Base-by-base conservation (phyloP, 2,329 filamentous ascomycete species). In the Fusarium sp. region DNA sequence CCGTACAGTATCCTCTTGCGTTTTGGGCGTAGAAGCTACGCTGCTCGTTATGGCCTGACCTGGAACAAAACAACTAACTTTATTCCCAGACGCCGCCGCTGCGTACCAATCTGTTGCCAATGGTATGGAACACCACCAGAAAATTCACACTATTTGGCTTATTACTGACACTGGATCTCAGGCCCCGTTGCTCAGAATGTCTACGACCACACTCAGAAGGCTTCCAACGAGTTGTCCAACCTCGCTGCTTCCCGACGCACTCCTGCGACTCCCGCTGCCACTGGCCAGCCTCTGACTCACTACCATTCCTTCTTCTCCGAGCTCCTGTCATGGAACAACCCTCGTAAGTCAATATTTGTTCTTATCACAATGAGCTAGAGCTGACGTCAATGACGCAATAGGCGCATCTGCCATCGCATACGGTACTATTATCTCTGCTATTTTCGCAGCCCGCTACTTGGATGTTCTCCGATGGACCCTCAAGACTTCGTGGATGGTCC, bases 241-340 rank as follows among this genome's bases (percentile, higher is more conserved):
- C 83, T 89, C 49, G 87, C 87, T 74, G 84, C 84, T 66, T 78
- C 87, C 71, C 87, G 87, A 76, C 83, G 83, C 76, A 86, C 86
- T 51, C 88, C 87, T 57, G 70, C 80, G 53, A 81, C 82, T 61
- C 82, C 83, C 34, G 83, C 88, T 74, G 87, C 86, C 66, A 89
- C 87, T 48, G 88, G 87, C 74, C 88, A 90, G 79, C 86, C 86
- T 53, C 80, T 91, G 76, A 91, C 88, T 63, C 88, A 90, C 80
- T 92, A 91, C 78, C 89, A 92, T 82, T 91, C 89, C 18, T 88
- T 91, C 81, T 92, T 92, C 80, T 87, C 86, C 53, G 88, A 90
- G 78, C 84, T 92, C 60, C 82, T 92, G 66, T 91, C 89, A 72
- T 92, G 90, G 88, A 85, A 90, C 77, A 89, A 90, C 78, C 88